Conservation (phyloP, 176 grass and related monocot genomes). For the Oryza punctata region DNA sequence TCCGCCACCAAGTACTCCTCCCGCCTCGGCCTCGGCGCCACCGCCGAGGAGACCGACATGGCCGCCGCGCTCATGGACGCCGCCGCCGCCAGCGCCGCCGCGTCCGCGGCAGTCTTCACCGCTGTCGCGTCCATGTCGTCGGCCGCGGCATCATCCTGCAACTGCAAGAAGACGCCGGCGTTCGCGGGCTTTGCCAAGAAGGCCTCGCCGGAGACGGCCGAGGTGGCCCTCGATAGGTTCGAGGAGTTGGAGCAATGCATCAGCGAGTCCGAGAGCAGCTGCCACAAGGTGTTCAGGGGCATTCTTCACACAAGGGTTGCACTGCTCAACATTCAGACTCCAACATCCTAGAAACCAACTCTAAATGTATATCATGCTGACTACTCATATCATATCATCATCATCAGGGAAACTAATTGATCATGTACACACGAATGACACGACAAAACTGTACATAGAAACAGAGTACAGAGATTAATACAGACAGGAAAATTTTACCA, state of each 20-base stretch:
- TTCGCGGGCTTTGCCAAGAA: conserved; percentile 30
- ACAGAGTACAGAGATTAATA: not conserved
- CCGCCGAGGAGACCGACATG: conserved; percentile 39
- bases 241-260: conserved; percentile 39
- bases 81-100: not conserved
- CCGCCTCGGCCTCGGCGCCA: not conserved
- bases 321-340: conserved; percentile 63
- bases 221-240: conserved; percentile 12
- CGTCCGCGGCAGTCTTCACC: conserved; percentile 37
- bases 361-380: not conserved
- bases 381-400: too few species aligned
- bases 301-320: conserved; percentile 51
- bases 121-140: conserved; percentile 14
- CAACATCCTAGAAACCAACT: conserved; percentile 30
- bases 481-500: not conserved
- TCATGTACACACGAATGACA: not conserved
- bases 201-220: not conserved
- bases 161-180: not conserved
- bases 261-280: conserved; percentile 33
- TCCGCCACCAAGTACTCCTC: conserved; percentile 9
- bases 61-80: conserved; percentile 34
- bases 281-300: conserved; percentile 45
- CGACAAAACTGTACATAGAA: conserved; percentile 25
- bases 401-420: not conserved
- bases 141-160: not conserved